Evolutionary conservation across 129 eudicot genomes (phyloP), one percentile per base, ranked within the genome.

Genomic region (Artemisia argyi): DNA sequence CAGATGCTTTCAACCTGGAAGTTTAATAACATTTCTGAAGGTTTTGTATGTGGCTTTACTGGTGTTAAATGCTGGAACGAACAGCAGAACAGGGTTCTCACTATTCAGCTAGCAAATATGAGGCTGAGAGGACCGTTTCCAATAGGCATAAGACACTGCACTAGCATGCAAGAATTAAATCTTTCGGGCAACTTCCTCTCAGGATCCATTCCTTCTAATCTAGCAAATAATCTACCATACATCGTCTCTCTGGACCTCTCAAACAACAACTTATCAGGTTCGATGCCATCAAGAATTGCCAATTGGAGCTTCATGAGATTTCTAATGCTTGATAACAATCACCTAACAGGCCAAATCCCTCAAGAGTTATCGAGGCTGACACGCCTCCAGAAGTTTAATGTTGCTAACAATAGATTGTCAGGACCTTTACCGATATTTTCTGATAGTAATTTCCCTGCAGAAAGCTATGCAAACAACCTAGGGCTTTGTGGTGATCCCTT

Each of bases 91-190:
- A 57, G 14, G 78, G 83, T 82, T 51, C 0, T 68, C 2, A 46
- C 17, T n/a, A 26, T 85, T 51, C 0, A 10, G 10, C 75, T 85
- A 18, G 3, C 15, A 4, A 76, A 14, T 30, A 69, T 65, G 79
- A 73, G 79, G 11, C 84, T 85, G 14, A 18, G 20, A 66, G 89
- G 89, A n/a, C 10, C 64, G 2, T 82, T 82, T 69, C 89, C 89
- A 3, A 16, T 7, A 3, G 86, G 86, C 7, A 0, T 85, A 8
- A 61, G 61, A 12, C 52, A 66, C 61, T 58, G 64, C 64, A 22
- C 17, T 14, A 59, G 64, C 64, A 20, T 22, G 7, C 5, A 28
- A 0, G 7, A 15, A 10, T 22, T 58, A 58, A 3, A 58, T 11
- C 64, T 59, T 22, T 59, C 64, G 1, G 24, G 24, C 17, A 59